Base-by-base conservation (phyloP, 768 basidiomycete species). In the Tulasnella sp. region DNA sequence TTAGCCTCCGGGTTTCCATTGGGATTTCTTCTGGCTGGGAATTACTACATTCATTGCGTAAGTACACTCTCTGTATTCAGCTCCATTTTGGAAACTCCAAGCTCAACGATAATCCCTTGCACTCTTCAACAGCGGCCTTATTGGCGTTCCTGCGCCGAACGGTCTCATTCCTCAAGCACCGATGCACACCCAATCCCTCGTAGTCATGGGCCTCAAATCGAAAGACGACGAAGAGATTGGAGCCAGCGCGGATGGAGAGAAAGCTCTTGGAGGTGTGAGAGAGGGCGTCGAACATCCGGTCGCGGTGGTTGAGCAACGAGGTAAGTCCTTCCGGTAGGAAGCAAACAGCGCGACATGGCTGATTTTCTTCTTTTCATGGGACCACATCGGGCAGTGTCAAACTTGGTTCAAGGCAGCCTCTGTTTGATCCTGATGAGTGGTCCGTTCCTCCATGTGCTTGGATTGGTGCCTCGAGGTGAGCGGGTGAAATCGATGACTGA, bases 1-100 rank as follows among this genome's bases (percentile, higher is more conserved):
- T 37, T 60, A 50, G n/a, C 42, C 44, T 22, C 34, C 50, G 22
- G 93, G 93, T 1, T 94, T 94, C 82, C 93, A 95, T 83, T 93
- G 90, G 82, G 96, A 97, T 84, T 96, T 97, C 85, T 96, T 97
- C 88, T 87, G 98, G 12, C 90, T 98, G 16, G 97, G 97, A 2
- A 87, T 96, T 73, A 95, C 94, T 0, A 98, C 96, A 1, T 94
- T 98, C 85, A 90, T 97, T 75, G 92, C 95, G 64, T 69, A 37
- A 14, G 31, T 69, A 11, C 6, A 28, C 37, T 37, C 18, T 6
- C 14, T 16, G 2, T 14, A n/a, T 54, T 54, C 22, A 54, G 54
- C 24, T 54, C 24, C 24, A n/a, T 7, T n/a, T 1, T 54, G 1
- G 24, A 6, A 54, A n/a, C n/a, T 54, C 24, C 0, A 54, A n/a